Evolutionary conservation across 768 basidiomycete genomes (phyloP), one percentile per base, ranked within the genome.

Genomic region (Suillus subluteus): DNA sequence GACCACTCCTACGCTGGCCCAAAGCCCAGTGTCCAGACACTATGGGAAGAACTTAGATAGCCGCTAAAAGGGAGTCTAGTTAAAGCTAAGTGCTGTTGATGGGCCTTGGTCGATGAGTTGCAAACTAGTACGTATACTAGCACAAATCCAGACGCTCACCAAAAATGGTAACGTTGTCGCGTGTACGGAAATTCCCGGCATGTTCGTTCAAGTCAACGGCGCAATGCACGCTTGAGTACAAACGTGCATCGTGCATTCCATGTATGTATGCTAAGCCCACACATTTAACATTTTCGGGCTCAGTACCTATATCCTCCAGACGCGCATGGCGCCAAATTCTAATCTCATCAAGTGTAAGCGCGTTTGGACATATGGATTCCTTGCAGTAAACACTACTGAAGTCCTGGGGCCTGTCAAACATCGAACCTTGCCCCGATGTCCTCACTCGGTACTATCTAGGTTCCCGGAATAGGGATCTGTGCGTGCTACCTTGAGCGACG

Each of bases 21-120:
- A 41, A 41, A 41, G 11, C 58, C 58, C 58, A 59, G 40, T 41
- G 40, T 41, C 38, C 40, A 59, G 58, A 59, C 58, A 59, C 58
- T 59, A 21, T 59, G 26, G 18, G 38, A 40, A 26, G 30, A 32
- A 32, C 50, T 30, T 9, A 9, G 16, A 59, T 41, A 26, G 9
- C 23, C 26, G n/a, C 40, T 59, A 41, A 30, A 21, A 11, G 40
- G 16, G 23, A 41, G 38, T 26, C 23, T 58, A 40, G 38, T 30
- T 32, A 30, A 38, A 41, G 46, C 46, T 48, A 48, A 6, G 40
- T 38, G 37, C 11, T 23, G 23, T 18, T 23, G 35, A 16, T 40
- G 26, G 32, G 38, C 37, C 54, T 54, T 30, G 16, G 48, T 50
- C 13, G 50, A 52, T 15, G 50, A 26, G 26, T 26, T 3, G 23